Conservation (phyloP, 331 rosid genomes). For the Dryas integrifolia region DNA sequence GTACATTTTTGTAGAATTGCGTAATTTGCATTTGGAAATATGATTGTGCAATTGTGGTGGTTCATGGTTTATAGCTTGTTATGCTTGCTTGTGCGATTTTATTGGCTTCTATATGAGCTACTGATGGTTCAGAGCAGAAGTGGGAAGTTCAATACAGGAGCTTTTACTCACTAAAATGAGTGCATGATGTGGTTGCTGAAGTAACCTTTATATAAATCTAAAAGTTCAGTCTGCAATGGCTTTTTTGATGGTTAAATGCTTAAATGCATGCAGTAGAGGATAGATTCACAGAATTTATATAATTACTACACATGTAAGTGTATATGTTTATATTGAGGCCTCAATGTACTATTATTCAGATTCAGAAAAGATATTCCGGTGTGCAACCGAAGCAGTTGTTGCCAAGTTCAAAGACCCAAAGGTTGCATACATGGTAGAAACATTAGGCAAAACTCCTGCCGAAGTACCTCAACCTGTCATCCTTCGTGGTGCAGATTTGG, state of each 20-base stretch:
- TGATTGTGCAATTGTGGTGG: background rate
- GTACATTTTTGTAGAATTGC: background rate
- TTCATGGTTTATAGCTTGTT: background rate
- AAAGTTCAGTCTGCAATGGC: background rate
- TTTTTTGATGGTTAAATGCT: background rate
- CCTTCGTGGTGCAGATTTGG: slow-evolving; percentile 61
- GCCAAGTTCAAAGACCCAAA: slow-evolving; percentile 62
- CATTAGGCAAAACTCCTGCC: slow-evolving; percentile 32
- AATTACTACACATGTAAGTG: background rate
- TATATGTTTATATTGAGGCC: background rate
- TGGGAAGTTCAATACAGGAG: background rate
- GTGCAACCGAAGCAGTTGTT: slow-evolving; percentile 57
- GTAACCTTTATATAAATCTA: background rate
- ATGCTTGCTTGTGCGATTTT: background rate
- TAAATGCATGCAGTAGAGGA: background rate
- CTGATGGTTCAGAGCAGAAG: background rate
- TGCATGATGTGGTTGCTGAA: background rate
- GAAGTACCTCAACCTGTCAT: slow-evolving; percentile 59
- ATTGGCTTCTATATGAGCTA: background rate
- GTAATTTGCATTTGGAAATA: background rate
- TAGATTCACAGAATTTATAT: background rate
- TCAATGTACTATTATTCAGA: slow-evolving; percentile 42
- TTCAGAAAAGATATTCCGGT: slow-evolving; percentile 46
- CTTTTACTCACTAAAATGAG: background rate
- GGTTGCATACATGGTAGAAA: slow-evolving; percentile 53